Evolutionary conservation across 805 yeast species (phyloP).

Genomic region (Ogataea neopini): DNA sequence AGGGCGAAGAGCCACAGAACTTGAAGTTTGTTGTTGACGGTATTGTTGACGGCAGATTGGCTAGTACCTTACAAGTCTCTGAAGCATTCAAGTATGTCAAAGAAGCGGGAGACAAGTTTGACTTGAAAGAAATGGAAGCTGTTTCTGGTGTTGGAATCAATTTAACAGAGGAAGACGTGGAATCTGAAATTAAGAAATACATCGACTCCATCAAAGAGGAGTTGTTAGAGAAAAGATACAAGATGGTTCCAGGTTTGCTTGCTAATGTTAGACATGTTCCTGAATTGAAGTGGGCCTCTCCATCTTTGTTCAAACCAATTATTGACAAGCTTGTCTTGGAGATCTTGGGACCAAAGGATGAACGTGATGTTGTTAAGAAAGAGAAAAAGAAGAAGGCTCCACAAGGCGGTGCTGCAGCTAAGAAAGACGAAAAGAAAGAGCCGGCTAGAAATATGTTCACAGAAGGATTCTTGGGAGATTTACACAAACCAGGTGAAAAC

Average conservation of each 20-base stretch:
- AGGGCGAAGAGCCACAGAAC: conserved; percentile 53
- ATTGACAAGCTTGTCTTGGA: conserved; percentile 76
- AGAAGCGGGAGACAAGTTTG: conserved; percentile 45
- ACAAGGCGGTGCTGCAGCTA: conserved; percentile 17
- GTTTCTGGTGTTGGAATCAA: conserved; percentile 82
- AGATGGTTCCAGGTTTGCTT: conserved; percentile 71
- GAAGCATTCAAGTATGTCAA: conserved; percentile 80
- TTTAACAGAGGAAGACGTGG: conserved; percentile 66
- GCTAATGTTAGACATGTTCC: conserved; percentile 75
- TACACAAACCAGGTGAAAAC: conserved; percentile 94
- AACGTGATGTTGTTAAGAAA: conserved; percentile 81
- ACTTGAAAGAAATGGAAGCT: conserved; percentile 52
- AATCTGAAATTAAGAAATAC: conserved; percentile 55
- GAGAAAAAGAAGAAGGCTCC: conserved; percentile 60
- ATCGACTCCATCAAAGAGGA: conserved; percentile 58
- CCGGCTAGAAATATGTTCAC: conserved; percentile 74
- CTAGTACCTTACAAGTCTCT: conserved; percentile 69
- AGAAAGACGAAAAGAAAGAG: conserved; percentile 26
- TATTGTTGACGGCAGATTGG: conserved; percentile 63
- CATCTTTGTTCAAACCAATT: conserved; percentile 80
- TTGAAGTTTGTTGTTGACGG: conserved; percentile 58
- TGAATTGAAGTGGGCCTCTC: conserved; percentile 88
- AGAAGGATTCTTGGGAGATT: conserved; percentile 93
- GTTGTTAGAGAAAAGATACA: conserved; percentile 74
- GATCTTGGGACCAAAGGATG: conserved; percentile 92